A percentile compares a stretch with the other conserved stretches of the same genome.
Evolutionary conservation across 371 early-diverging fungal species (phyloP).

Genomic region (Mortierella sp.): DNA sequence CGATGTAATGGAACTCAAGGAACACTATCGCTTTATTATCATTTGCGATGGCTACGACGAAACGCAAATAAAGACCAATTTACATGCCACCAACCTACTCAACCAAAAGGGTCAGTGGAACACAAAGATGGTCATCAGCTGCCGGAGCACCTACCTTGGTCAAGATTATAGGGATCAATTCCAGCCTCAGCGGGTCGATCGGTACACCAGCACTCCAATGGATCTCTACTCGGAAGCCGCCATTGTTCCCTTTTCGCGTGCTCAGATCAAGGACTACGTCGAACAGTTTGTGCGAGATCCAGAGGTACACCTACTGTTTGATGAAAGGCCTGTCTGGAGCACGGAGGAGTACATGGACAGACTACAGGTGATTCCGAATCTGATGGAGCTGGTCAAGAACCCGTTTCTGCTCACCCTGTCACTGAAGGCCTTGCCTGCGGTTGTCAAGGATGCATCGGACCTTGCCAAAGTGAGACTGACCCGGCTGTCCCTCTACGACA

Average conservation of each 20-base stretch:
- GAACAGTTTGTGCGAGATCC: conserved; percentile 2
- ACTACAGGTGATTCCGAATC: not conserved
- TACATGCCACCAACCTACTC: not conserved
- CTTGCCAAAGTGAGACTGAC: not conserved
- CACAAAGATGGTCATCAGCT: not conserved
- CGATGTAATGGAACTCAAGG: not conserved
- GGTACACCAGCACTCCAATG: not conserved
- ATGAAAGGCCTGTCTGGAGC: not conserved
- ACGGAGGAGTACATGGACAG: not conserved
- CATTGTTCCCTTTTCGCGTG: not conserved
- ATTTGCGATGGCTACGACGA: not conserved
- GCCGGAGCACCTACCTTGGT: not conserved
- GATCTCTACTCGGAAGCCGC: conserved; percentile 9
- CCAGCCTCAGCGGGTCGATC: not conserved
- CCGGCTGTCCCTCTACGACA: not conserved
- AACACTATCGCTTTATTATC: not conserved
- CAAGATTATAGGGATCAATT: not conserved
- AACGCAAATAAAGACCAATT: not conserved
- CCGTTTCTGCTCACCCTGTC: not conserved
- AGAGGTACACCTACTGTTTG: not conserved
- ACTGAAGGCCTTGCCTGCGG: not conserved
- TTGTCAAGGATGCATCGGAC: not conserved
- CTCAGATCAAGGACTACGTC: conserved; percentile 18
- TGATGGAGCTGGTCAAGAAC: conserved; percentile 1
- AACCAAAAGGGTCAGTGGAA: not conserved